Evolutionary conservation across 768 basidiomycete genomes (phyloP).

Genomic region (Suillus fuscotomentosus): DNA sequence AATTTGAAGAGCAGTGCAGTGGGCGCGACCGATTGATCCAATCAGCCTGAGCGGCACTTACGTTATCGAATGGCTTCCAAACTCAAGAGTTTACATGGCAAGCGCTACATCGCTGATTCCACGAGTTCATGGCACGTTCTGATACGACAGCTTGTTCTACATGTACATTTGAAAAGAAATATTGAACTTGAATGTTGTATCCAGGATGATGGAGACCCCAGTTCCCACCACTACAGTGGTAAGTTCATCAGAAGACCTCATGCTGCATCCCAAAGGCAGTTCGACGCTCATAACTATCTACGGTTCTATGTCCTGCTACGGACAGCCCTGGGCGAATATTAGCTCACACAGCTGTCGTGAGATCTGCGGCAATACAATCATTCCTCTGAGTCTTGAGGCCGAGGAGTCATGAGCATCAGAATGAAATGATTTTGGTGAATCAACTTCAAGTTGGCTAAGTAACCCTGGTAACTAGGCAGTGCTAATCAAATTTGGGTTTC

Average conservation of each 20-base stretch:
- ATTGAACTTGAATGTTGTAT: too few species aligned
- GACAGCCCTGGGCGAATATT: not conserved
- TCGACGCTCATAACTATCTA: not conserved
- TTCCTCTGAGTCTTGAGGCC: not conserved
- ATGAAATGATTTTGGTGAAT: not conserved
- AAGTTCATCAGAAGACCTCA: not conserved
- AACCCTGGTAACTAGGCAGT: not conserved
- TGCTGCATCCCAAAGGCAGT: not conserved
- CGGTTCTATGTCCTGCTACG: not conserved
- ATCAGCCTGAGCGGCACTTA: not conserved
- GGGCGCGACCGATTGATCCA: too few species aligned
- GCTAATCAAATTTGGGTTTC: not conserved
- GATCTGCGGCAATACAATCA: not conserved
- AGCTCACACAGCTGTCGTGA: not conserved
- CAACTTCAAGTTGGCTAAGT: not conserved
- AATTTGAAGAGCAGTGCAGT: not conserved
- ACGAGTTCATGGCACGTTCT: too few species aligned
- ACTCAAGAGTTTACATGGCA: too few species aligned
- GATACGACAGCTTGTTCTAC: too few species aligned
- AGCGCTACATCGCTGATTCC: too few species aligned
- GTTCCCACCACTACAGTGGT: too few species aligned
- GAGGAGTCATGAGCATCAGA: not conserved
- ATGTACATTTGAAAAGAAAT: too few species aligned
- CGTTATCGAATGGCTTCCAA: too few species aligned
- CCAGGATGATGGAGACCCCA: too few species aligned